Evolutionary conservation across 495 filamentous ascomycete species (phyloP), one percentile per base, ranked within the genome.

Genomic region (Tetracladium marchalianum): DNA sequence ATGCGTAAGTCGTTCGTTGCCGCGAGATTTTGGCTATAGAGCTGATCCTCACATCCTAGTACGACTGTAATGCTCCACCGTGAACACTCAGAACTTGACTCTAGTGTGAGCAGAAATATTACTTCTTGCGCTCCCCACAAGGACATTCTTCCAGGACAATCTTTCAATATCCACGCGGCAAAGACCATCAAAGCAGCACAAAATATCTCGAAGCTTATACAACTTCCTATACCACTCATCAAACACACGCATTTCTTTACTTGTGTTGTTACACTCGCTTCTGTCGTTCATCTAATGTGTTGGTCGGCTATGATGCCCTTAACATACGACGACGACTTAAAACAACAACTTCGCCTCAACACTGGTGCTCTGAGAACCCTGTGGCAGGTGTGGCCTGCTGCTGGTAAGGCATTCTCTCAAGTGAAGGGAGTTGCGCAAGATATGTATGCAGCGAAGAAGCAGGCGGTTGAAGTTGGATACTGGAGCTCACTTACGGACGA

Each of bases 211-310:
- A 76, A 79, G 39, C 77, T 95, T 48, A 80, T 90, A 17, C 82
- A 84, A 12, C 80, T 90, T 38, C 83, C 85, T 11, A 72, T 80
- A 17, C 74, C 84, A 0, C 70, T 90, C 5, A 68, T 79, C 9
- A 78, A 76, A 41, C 87, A 94, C 66, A 89, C 86, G 1, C 87
- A 89, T 17, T 90, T 94, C 65, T 90, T 94, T 68, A 88, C 83
- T 18, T 94, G 87, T 59, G 78, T 87, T 12, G 67, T 93, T 16
- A 88, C 84, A 10, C 74, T 90, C 50, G 68, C 73, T 0, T 70
- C 75, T 6, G 75, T 80, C 56, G 76, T 81, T 22, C 77, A 81
- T 49, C 68, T 81, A 4, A 73, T 68, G 47, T 71, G 71, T 44
- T 77, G 75, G 79, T 85, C 68, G 49, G 76, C 35, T 72, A 70